Percentiles rank a stretch among this genome's conserved stretches.
Conservation (phyloP, 1,284 basidiomycete species). For the Leccinum griseonigrum region DNA sequence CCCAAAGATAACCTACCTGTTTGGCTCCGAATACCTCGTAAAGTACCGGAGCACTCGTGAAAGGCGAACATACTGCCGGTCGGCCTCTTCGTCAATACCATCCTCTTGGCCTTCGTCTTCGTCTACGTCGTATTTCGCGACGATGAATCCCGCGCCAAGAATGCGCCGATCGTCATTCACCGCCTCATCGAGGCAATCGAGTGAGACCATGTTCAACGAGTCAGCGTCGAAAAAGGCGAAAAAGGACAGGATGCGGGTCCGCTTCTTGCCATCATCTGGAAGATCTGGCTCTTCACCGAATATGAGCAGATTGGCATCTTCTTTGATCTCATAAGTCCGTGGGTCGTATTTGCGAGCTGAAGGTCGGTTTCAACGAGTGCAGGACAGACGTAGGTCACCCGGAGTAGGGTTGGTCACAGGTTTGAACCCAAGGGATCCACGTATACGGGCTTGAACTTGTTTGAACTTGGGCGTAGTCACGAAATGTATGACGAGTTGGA, state of each 20-base stretch:
- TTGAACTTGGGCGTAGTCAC: no score
- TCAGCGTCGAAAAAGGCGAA: slow-evolving; percentile 42
- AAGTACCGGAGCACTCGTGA: slow-evolving; percentile 32
- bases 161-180: slow-evolving; percentile 16
- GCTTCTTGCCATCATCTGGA: slow-evolving; percentile 28
- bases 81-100: slow-evolving; percentile 28
- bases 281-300: slow-evolving; percentile 33
- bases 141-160: slow-evolving; percentile 38
- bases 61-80: slow-evolving; percentile 35
- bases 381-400: no score
- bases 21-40: slow-evolving; percentile 36
- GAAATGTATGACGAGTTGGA: no score
- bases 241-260: slow-evolving; percentile 36
- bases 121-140: slow-evolving; percentile 35
- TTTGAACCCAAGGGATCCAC: no score
- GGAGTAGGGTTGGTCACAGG: no score
- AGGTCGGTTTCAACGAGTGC: no score
- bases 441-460: no score
- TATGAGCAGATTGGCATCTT: slow-evolving; percentile 31
- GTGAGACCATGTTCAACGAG: slow-evolving; percentile 24
- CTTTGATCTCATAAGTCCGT: slow-evolving; percentile 29
- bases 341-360: slow-evolving; percentile 26
- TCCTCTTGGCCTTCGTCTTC: slow-evolving; percentile 47
- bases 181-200: slow-evolving; percentile 4
- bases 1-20: slow-evolving; percentile 36